phyloP scores from a whole-genome alignment of 257 asterid genomes.

The Gentiana dahurica region DNA sequence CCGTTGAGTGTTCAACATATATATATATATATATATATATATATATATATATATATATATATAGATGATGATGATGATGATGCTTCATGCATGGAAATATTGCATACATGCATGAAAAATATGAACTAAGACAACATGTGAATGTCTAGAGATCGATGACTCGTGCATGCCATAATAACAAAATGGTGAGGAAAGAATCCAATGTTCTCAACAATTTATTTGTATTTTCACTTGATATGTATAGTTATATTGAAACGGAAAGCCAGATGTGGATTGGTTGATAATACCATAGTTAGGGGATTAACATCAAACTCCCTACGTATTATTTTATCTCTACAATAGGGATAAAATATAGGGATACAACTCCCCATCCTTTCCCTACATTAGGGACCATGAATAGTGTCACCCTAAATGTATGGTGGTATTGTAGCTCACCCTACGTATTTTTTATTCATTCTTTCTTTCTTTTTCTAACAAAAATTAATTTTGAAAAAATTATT shows the following conservation, averaged over 20 bases:
- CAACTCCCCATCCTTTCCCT: neutral
- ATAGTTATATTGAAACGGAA: neutral
- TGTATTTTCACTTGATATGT: conserved; percentile 1
- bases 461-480: too few relatives aligned
- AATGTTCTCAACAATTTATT: conserved; percentile 2
- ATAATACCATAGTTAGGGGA: neutral
- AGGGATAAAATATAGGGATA: neutral
- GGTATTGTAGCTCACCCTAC: too few relatives aligned
- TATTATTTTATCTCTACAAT: neutral
- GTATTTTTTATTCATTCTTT: too few relatives aligned
- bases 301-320: neutral
- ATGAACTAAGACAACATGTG: conserved; percentile 14
- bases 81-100: too few relatives aligned
- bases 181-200: conserved; percentile 8
- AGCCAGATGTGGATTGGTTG: neutral
- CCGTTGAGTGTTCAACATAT: conserved; percentile 22
- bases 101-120: conserved; percentile 12
- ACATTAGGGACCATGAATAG: too few relatives aligned
- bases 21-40: neutral
- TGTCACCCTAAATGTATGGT: too few relatives aligned
- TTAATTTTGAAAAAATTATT: too few relatives aligned
- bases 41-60: neutral
- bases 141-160: conserved; percentile 3
- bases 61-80: too few relatives aligned
- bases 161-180: conserved; percentile 15